Evolutionary conservation across 2,329 filamentous ascomycete genomes (phyloP).

Genomic region (Exserohilum rostratum): DNA sequence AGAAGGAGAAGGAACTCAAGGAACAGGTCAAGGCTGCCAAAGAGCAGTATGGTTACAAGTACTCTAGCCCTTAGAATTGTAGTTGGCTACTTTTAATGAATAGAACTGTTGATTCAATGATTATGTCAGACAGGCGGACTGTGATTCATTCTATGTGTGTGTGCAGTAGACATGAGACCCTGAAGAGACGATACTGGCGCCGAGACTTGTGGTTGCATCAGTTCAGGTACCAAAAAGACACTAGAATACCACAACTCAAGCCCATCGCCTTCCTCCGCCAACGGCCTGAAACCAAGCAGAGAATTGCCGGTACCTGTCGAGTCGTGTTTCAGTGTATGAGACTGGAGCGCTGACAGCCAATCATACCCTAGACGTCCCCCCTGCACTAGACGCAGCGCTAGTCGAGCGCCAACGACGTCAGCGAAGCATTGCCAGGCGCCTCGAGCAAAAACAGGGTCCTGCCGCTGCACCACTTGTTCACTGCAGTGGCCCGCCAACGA

Average conservation of each 20-base stretch:
- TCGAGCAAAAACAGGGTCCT: slow-evolving; percentile 26
- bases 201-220: no score
- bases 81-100: not conserved
- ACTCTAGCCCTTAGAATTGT: slow-evolving; percentile 41
- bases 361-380: slow-evolving; percentile 26
- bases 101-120: not conserved
- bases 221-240: no score
- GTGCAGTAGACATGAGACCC: not conserved
- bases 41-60: slow-evolving; percentile 56
- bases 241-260: not conserved
- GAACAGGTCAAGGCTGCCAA: slow-evolving; percentile 51
- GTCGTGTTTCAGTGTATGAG: slow-evolving; percentile 10
- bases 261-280: not conserved
- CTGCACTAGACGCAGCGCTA: slow-evolving; percentile 13
- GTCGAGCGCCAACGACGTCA: slow-evolving; percentile 35
- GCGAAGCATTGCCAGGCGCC: slow-evolving; percentile 29
- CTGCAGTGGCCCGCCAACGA: slow-evolving; percentile 20
- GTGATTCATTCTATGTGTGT: not conserved
- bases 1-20: slow-evolving; percentile 51
- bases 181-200: not conserved
- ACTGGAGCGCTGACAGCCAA: slow-evolving; percentile 27
- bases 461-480: slow-evolving; percentile 16
- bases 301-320: not conserved
- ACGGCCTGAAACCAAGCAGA: not conserved
- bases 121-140: not conserved